Conservation (phyloP, 768 basidiomycete species). For the Trametes meyenii region DNA sequence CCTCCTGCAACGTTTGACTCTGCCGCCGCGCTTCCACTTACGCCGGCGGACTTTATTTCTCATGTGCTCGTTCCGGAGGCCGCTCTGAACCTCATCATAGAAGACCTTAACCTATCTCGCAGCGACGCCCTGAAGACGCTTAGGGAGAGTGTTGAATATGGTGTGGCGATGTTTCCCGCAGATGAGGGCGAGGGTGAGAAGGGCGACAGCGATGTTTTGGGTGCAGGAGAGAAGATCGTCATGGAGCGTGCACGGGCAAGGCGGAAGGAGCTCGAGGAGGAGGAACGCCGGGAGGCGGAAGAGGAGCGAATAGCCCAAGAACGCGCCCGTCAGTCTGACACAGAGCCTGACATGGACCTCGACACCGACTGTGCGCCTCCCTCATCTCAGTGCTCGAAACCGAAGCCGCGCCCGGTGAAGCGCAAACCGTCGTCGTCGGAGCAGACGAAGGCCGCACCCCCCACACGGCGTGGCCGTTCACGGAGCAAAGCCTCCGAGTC, state of each 20-base stretch:
- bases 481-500: neutral
- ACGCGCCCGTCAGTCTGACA: neutral
- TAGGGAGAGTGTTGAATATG: slow-evolving; percentile 79
- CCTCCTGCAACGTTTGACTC: slow-evolving; percentile 62
- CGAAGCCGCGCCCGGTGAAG: slow-evolving; percentile 2
- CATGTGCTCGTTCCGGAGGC: slow-evolving; percentile 91
- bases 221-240: slow-evolving; percentile 47
- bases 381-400: slow-evolving; percentile 6
- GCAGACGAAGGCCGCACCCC: neutral
- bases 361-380: slow-evolving; percentile 9
- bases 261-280: slow-evolving; percentile 44
- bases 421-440: neutral
- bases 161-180: slow-evolving; percentile 83
- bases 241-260: slow-evolving; percentile 46
- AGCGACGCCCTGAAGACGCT: slow-evolving; percentile 60
- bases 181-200: slow-evolving; percentile 38
- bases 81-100: slow-evolving; percentile 77
- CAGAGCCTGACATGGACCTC: neutral
- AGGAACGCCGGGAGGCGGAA: slow-evolving; percentile 36
- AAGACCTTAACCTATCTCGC: slow-evolving; percentile 59
- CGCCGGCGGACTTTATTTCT: slow-evolving; percentile 75
- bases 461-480: neutral
- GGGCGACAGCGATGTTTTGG: slow-evolving; percentile 21
- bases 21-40: slow-evolving; percentile 61
- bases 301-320: slow-evolving; percentile 4